Base-by-base conservation (phyloP, 768 basidiomycete species). In the Xerocomellus amylosporus region DNA sequence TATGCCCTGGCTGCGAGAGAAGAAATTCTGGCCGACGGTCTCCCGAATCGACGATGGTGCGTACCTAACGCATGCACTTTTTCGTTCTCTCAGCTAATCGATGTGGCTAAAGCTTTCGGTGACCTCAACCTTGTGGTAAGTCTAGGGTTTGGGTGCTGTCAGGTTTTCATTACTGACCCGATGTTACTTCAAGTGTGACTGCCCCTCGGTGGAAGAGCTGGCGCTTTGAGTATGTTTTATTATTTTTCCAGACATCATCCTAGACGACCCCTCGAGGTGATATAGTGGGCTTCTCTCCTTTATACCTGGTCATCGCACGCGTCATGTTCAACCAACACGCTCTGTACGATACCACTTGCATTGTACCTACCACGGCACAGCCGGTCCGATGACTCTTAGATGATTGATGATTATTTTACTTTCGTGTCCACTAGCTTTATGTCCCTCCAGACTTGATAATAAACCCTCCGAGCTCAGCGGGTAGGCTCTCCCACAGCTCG, bases 21-120 rank as follows among this genome's bases (percentile, higher is more conserved):
- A 82, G 77, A 99, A 99, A 74, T 96, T 98, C 75, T 99, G 97
- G 97, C 96, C 97, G 1, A 81, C 90, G 5, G 89, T 95, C 40
- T 87, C 90, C 5, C 80, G 96, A 44, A 82, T 99, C 48, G 95
- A 98, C 65, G 96, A 98, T 76, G 89, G 93, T 94, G 68, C 66
- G 86, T 72, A 14, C n/a, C 12, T 45, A 4, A 15, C 19, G 40
- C 26, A 20, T 42, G 19, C 31, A 34, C 17, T 22, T 19, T 36
- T 34, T 53, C 3, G 20, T 22, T 5, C 10, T 19, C 28, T 41
- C 13, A 37, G 33, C 56, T 63, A 24, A 62, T 49, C n/a, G 13
- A 47, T 34, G 28, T 46, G 57, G 41, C 40, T 51, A 41, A 55
- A 95, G 93, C 93, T 10, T 95, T 90, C 65, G 96, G 96, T 41